phyloP scores from a whole-genome alignment of 306 rosid genomes.

The Prunus mongolica region DNA sequence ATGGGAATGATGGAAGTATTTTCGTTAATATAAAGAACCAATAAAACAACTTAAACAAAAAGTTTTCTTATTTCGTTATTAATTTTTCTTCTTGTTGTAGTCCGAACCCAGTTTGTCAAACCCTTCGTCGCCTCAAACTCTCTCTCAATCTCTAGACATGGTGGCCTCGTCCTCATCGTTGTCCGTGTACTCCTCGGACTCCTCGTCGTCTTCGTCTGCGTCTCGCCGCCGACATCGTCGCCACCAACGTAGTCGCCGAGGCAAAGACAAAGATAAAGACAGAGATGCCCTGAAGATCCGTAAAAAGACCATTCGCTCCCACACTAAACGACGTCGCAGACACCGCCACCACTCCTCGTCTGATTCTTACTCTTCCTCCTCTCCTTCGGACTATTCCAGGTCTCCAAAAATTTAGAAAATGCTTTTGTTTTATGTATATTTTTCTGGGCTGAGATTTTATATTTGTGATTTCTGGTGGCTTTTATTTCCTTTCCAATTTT shows the following conservation, averaged over 20 bases:
- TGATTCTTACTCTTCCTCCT: conserved; percentile 47
- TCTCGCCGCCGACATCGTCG: conserved; percentile 46
- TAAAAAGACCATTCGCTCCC: conserved; percentile 56
- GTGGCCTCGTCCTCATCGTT: conserved; percentile 66
- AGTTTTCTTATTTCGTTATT: no score
- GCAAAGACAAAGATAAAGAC: conserved; percentile 39
- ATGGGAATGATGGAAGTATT: no score
- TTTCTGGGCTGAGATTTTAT: background rate
- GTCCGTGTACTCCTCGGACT: conserved; percentile 34
- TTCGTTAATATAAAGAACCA: no score
- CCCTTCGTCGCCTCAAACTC: background rate
- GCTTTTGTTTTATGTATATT: background rate
- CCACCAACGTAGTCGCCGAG: conserved; percentile 38
- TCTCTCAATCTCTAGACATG: conserved; percentile 27
- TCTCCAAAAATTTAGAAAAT: background rate
- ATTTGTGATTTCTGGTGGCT: background rate
- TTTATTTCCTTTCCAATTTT: background rate
- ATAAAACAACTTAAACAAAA: no score
- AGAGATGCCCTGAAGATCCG: conserved; percentile 63
- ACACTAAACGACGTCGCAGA: conserved; percentile 71
- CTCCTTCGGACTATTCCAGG: conserved; percentile 63
- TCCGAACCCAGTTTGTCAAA: conserved; percentile 11
- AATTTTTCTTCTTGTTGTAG: background rate
- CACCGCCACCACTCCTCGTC: conserved; percentile 52
- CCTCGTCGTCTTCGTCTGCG: conserved; percentile 29